A percentile compares a stretch with the other conserved stretches of the same genome.
Evolutionary conservation across 257 asterid genomes (phyloP).

Genomic region (Fraxinus cuspidata): DNA sequence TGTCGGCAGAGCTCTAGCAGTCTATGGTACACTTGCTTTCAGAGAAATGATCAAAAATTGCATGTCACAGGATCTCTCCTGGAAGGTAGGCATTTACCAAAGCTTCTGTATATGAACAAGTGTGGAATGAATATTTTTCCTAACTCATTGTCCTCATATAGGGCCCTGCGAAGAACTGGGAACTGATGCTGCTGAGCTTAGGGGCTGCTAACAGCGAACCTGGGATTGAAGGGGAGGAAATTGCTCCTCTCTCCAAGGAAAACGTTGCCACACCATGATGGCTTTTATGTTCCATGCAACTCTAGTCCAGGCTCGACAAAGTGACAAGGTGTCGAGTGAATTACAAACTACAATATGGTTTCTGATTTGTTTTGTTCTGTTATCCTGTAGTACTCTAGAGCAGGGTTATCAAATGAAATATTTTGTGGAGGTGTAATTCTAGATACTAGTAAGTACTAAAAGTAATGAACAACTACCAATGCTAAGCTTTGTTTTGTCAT

Average conservation of each 20-base stretch:
- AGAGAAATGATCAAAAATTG: slow-evolving; percentile 75
- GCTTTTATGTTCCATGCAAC: background rate
- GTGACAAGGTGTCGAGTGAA: slow-evolving; percentile 3
- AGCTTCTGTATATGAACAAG: background rate
- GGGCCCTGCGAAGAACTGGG: slow-evolving; percentile 98
- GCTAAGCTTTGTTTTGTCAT: background rate
- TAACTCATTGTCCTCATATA: slow-evolving; percentile 21
- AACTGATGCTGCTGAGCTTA: slow-evolving; percentile 57
- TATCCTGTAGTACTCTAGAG: background rate
- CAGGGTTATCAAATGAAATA: background rate
- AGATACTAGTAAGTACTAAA: background rate
- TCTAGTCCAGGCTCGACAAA: background rate
- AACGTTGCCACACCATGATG: slow-evolving; percentile 79
- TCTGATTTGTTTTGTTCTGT: background rate
- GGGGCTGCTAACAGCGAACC: slow-evolving; percentile 70
- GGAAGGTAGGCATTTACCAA: slow-evolving; percentile 63
- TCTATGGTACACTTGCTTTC: slow-evolving; percentile 55
- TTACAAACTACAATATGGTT: background rate
- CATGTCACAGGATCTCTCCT: slow-evolving; percentile 93
- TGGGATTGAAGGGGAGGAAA: slow-evolving; percentile 78
- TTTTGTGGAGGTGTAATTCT: background rate
- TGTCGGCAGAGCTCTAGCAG: slow-evolving; percentile 62
- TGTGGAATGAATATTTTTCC: background rate
- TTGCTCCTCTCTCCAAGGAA: slow-evolving; percentile 85
- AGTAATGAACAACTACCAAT: background rate